Conservation (phyloP, 2,329 filamentous ascomycete species). For the Sporothrix sp. region DNA sequence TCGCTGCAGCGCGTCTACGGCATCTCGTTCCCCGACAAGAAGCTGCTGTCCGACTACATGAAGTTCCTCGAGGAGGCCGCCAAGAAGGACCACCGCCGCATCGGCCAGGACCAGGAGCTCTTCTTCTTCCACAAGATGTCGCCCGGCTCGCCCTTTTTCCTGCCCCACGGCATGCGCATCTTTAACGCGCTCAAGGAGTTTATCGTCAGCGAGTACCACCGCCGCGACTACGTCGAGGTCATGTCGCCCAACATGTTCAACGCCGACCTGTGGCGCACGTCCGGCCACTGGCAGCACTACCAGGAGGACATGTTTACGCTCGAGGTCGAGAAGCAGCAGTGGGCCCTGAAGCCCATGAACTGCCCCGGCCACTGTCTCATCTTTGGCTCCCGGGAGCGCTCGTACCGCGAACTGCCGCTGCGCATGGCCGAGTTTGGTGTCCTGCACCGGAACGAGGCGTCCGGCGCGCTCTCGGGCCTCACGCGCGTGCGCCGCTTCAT, state of each 20-base stretch:
- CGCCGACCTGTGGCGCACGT: slow-evolving; percentile 74
- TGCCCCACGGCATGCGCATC: slow-evolving; percentile 70
- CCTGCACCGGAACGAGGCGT: slow-evolving; percentile 89
- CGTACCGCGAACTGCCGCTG: slow-evolving; percentile 82
- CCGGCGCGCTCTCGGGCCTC: slow-evolving; percentile 79
- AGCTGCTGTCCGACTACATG: slow-evolving; percentile 83
- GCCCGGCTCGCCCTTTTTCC: slow-evolving; percentile 75
- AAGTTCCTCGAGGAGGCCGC: slow-evolving; percentile 96
- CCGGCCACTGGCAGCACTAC: slow-evolving; percentile 82
- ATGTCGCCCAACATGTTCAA: slow-evolving; percentile 89
- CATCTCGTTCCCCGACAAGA: slow-evolving; percentile 93
- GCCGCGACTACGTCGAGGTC: slow-evolving; percentile 80
- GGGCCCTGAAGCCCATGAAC: slow-evolving; percentile 90
- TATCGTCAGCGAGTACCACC: slow-evolving; percentile 70
- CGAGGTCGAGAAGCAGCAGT: slow-evolving; percentile 71
- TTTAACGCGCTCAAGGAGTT: slow-evolving; percentile 79
- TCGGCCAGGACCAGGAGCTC: slow-evolving; percentile 59
- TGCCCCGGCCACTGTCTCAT: slow-evolving; percentile 90
- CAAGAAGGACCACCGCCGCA: slow-evolving; percentile 63
- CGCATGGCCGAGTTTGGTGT: slow-evolving; percentile 93
- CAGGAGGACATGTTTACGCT: slow-evolving; percentile 79
- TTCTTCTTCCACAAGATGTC: slow-evolving; percentile 85
- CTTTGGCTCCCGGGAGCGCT: slow-evolving; percentile 72
- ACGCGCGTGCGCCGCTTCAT: slow-evolving; percentile 90
- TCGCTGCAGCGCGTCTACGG: slow-evolving; percentile 94